phyloP scores from a whole-genome alignment of 2,329 filamentous ascomycete genomes.

The Penicillium sclerotigenum region DNA sequence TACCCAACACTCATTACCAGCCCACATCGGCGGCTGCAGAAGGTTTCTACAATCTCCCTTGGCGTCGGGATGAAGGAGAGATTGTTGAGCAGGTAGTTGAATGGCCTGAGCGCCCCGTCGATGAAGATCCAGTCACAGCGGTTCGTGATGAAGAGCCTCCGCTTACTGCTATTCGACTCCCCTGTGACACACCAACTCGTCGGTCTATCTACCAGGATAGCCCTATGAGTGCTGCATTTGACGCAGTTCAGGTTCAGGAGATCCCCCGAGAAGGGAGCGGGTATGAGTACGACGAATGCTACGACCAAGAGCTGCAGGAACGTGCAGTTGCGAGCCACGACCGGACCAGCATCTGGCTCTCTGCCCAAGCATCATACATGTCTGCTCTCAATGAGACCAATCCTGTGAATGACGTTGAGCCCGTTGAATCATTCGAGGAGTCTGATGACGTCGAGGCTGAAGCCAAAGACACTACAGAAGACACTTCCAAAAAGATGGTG shows the following conservation, averaged over 20 bases:
- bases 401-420: slow-evolving; percentile 47
- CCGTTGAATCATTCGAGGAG: slow-evolving; percentile 17
- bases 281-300: slow-evolving; percentile 68
- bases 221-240: slow-evolving; percentile 26
- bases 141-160: slow-evolving; percentile 32
- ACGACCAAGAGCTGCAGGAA: slow-evolving; percentile 69
- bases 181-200: slow-evolving; percentile 38
- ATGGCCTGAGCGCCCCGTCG: slow-evolving; percentile 43
- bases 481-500: slow-evolving; percentile 29
- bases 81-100: slow-evolving; percentile 68
- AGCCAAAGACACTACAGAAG: slow-evolving; percentile 18
- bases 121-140: slow-evolving; percentile 36
- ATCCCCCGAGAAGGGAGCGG: slow-evolving; percentile 58
- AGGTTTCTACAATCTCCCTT: slow-evolving; percentile 83
- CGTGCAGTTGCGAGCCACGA: slow-evolving; percentile 71
- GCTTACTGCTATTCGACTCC: slow-evolving; percentile 48
- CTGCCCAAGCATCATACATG: slow-evolving; percentile 75
- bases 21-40: slow-evolving; percentile 90
- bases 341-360: slow-evolving; percentile 81
- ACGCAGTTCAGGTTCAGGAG: slow-evolving; percentile 45
- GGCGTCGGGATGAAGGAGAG: slow-evolving; percentile 53
- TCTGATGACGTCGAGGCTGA: slow-evolving; percentile 17
- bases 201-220: slow-evolving; percentile 25
- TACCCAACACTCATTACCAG: slow-evolving; percentile 54
- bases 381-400: slow-evolving; percentile 60